phyloP scores from a whole-genome alignment of 1,284 basidiomycete genomes.

The Vanrija humicola region DNA sequence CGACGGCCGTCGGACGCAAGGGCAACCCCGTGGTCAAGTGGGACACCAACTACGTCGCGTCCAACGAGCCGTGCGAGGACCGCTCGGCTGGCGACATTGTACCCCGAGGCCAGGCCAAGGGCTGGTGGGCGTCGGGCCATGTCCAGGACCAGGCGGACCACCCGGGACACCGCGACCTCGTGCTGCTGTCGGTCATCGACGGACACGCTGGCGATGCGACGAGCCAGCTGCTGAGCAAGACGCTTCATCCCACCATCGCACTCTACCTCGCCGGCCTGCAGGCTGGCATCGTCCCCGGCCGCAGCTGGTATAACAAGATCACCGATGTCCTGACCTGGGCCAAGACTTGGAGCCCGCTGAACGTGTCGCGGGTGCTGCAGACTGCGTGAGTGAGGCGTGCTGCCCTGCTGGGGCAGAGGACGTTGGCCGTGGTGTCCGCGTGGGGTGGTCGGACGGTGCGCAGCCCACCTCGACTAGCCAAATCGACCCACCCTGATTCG shows the following conservation, averaged over 20 bases:
- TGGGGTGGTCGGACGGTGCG: background rate
- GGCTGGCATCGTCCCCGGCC: slow-evolving; percentile 41
- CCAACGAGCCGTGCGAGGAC: slow-evolving; percentile 89
- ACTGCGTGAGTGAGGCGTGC: slow-evolving; percentile 28
- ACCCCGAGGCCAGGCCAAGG: slow-evolving; percentile 46
- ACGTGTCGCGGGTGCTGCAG: slow-evolving; percentile 27
- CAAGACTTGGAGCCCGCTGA: slow-evolving; percentile 30
- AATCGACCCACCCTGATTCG: background rate
- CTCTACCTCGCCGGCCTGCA: slow-evolving; percentile 63
- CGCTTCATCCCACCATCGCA: slow-evolving; percentile 80
- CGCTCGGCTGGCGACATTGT: slow-evolving; percentile 71
- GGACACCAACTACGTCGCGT: slow-evolving; percentile 70
- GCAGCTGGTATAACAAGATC: slow-evolving; percentile 15
- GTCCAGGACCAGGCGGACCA: background rate
- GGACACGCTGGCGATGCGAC: slow-evolving; percentile 86
- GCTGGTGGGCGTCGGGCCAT: background rate
- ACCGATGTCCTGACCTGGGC: slow-evolving; percentile 21
- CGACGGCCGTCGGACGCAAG: slow-evolving; percentile 7
- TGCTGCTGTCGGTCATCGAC: slow-evolving; percentile 87
- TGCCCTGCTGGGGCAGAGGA: background rate
- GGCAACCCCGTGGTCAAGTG: slow-evolving; percentile 54
- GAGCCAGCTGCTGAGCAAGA: slow-evolving; percentile 74
- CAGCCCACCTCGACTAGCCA: background rate
- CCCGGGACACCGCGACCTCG: slow-evolving; percentile 57
- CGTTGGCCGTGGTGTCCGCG: background rate